Conservation (phyloP, 306 rosid species). For the Alnus glutinosa region DNA sequence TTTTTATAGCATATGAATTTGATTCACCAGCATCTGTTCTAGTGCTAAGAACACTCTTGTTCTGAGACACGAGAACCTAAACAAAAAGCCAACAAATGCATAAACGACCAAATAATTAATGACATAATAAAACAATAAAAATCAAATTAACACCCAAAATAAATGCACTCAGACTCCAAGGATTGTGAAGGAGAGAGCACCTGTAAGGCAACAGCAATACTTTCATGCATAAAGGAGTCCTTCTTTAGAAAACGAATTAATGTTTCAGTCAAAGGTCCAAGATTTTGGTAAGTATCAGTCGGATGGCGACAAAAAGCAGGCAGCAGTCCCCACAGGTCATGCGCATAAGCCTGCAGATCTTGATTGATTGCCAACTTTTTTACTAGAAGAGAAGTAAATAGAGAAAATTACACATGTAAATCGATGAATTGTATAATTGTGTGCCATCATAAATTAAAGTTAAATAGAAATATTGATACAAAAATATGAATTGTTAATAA, state of each 20-base stretch:
- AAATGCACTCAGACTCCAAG: constrained; percentile 23
- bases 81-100: constrained; percentile 23
- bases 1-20: constrained; percentile 28
- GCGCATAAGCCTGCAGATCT: constrained; percentile 57
- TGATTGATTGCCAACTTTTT: constrained; percentile 46
- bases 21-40: constrained; percentile 32
- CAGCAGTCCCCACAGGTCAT: constrained; percentile 68
- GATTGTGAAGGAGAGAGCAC: constrained; percentile 39
- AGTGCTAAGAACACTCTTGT: constrained; percentile 59
- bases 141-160: background rate
- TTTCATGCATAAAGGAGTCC: constrained; percentile 70
- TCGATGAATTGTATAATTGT: background rate
- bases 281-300: constrained; percentile 56
- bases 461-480: constrained; percentile 9
- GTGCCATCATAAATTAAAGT: constrained; percentile 8
- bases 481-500: constrained; percentile 6
- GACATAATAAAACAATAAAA: constrained; percentile 14
- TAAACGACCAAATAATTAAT: constrained; percentile 9
- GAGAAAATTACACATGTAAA: constrained; percentile 10
- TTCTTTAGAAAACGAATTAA: constrained; percentile 66
- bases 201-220: constrained; percentile 70
- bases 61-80: constrained; percentile 82
- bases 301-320: constrained; percentile 87
- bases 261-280: constrained; percentile 48
- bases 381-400: constrained; percentile 40